These are phyloP conservation scores for Porogramme epimiltina DNA, from an alignment of 1,284 basidiomycete species.

Conservation along the genomic window DNA sequence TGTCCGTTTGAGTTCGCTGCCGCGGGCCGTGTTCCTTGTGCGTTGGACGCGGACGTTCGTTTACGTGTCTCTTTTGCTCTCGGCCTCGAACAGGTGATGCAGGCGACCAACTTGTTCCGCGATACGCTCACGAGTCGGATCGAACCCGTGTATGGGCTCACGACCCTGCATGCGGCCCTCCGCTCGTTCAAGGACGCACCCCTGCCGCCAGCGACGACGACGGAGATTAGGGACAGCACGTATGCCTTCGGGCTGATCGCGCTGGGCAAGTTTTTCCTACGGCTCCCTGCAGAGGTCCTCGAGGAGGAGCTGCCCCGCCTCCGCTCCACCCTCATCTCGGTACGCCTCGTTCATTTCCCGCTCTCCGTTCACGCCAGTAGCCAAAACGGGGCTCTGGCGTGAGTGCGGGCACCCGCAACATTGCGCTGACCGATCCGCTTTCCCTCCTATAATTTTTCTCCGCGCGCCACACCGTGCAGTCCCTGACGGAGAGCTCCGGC, in stretches of 20 bases:
- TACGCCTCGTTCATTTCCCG: constrained; percentile 36
- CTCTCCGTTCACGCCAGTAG: background rate
- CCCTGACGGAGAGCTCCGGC: constrained; percentile 61
- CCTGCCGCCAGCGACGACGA: constrained; percentile 40
- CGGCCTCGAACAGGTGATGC: constrained; percentile 59
- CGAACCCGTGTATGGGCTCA: constrained; percentile 82
- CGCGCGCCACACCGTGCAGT: constrained; percentile 40
- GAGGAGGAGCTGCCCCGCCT: constrained; percentile 84
- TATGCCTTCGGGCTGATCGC: constrained; percentile 82
- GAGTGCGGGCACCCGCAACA: background rate
- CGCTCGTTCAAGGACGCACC: constrained; percentile 60
- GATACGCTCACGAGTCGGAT: constrained; percentile 69
- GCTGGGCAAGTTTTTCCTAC: constrained; percentile 77
- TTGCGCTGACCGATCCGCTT: constrained; percentile 8
- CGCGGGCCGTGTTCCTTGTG: background rate
- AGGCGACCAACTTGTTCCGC: constrained; percentile 78
- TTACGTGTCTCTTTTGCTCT: constrained; percentile 16
- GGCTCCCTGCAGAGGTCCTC: constrained; percentile 77
- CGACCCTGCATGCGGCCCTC: constrained; percentile 73
- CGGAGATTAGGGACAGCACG: constrained; percentile 59
- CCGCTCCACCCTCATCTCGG: constrained; percentile 66
- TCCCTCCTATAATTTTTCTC: background rate
- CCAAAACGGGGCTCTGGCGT: background rate
- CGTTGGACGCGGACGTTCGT: constrained; percentile 7
- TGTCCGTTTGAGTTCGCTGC: constrained; percentile 15